Evolutionary conservation across 495 filamentous ascomycete species (phyloP).

Genomic region (Aspergillus panamensis): DNA sequence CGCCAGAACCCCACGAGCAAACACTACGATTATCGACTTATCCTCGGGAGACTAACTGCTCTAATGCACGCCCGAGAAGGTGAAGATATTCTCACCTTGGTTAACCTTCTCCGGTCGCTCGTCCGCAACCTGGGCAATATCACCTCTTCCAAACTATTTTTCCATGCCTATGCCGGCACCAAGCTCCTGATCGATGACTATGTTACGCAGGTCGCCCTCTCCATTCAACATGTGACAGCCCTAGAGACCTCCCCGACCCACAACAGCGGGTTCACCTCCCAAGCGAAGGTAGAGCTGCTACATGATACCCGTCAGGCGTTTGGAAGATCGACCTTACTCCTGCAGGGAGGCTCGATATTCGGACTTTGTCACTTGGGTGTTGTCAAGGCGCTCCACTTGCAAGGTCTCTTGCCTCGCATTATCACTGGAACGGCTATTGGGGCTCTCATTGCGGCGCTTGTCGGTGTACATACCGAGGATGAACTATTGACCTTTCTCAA

Average conservation of each 20-base stretch:
- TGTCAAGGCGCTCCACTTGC: slow-evolving; percentile 79
- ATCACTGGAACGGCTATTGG: slow-evolving; percentile 90
- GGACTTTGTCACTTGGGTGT: slow-evolving; percentile 89
- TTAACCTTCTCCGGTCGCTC: slow-evolving; percentile 77
- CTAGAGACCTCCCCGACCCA: slow-evolving; percentile 59
- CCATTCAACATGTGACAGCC: slow-evolving; percentile 71
- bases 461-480: slow-evolving; percentile 84
- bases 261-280: slow-evolving; percentile 64
- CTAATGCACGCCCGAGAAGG: slow-evolving; percentile 71
- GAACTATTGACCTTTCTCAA: slow-evolving; percentile 74
- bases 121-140: slow-evolving; percentile 93
- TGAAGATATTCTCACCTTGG: slow-evolving; percentile 69
- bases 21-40: slow-evolving; percentile 86
- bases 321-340: slow-evolving; percentile 77
- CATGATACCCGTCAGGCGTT: slow-evolving; percentile 90
- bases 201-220: slow-evolving; percentile 74
- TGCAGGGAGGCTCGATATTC: slow-evolving; percentile 91
- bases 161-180: slow-evolving; percentile 80
- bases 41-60: slow-evolving; percentile 68
- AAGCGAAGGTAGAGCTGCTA: slow-evolving; percentile 81
- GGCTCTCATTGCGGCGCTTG: slow-evolving; percentile 84
- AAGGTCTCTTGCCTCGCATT: slow-evolving; percentile 82
- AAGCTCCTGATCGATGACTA: slow-evolving; percentile 92
- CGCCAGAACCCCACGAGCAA: slow-evolving; percentile 76
- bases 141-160: slow-evolving; percentile 77